Base-by-base conservation (phyloP, 345 rosid species). In the Erodium maritimum region DNA sequence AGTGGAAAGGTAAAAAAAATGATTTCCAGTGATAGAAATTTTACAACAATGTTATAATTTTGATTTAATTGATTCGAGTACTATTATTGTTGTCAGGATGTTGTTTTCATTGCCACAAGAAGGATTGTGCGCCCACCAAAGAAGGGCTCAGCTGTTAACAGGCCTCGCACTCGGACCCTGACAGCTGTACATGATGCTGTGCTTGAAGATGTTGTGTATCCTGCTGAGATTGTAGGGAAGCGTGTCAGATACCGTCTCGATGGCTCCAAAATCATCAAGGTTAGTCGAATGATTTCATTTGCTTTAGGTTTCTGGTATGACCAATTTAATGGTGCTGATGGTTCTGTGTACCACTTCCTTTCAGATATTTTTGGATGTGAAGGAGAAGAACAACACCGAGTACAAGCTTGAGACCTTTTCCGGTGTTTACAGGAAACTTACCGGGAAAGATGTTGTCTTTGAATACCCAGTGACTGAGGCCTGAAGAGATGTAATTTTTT, bases 181-280 rank as follows among this genome's bases (percentile, higher is more conserved):
- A n/a, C n/a, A n/a, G n/a, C n/a, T n/a, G n/a, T n/a, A n/a, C n/a
- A n/a, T n/a, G n/a, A n/a, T n/a, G n/a, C n/a, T n/a, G n/a, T n/a
- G n/a, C n/a, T n/a, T n/a, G n/a, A n/a, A n/a, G n/a, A n/a, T n/a
- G n/a, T n/a, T n/a, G n/a, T n/a, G n/a, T n/a, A n/a, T n/a, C n/a
- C n/a, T n/a, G n/a, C 96, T 50, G 95, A 89, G 82, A 89, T 89
- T 73, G 96, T 89, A 52, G 96, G 88, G 48, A 89, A 86, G 65
- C 76, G 95, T 2, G 64, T 75, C 50, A 79, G 95, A 79, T 86
- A 86, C 81, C 75, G 76, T 58, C 54, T 86, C 7, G 95, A 89
- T 74, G 96, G 96, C 1, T 73, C 95, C 65, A 89, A 86, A 73
- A 69, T 82, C 51, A 78, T 63, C 50, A 88, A 83, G 91, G 96